Conservation (phyloP, 805 yeast species). For the Crinitomyces ghanaensis region DNA sequence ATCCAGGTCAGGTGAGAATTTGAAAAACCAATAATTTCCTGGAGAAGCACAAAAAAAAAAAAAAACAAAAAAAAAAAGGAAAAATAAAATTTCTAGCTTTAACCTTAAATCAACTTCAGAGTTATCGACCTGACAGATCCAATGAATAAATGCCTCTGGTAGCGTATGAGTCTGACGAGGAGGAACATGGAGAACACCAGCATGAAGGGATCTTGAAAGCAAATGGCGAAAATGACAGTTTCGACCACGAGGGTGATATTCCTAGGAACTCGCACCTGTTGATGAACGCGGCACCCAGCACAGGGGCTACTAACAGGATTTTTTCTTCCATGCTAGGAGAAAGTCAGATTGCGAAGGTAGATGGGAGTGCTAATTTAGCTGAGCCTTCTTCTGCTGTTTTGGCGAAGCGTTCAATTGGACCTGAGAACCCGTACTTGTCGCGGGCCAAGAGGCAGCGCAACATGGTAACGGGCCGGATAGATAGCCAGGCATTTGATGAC, state of each 20-base stretch:
- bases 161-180: background rate
- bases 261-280: too few relatives aligned
- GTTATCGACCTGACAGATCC: background rate
- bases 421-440: conserved; percentile 10
- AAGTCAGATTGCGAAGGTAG: too few relatives aligned
- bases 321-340: too few relatives aligned
- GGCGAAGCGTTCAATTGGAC: too few relatives aligned
- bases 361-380: too few relatives aligned
- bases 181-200: background rate
- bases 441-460: conserved; percentile 17
- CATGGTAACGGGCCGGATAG: conserved; percentile 23
- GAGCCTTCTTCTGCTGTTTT: too few relatives aligned
- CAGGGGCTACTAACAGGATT: too few relatives aligned
- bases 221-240: too few relatives aligned
- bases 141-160: background rate
- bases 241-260: too few relatives aligned
- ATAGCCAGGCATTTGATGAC: conserved; percentile 30
- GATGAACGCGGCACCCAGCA: too few relatives aligned
- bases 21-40: background rate
- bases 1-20: too few relatives aligned
- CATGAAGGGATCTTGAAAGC: too few relatives aligned
- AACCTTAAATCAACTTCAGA: background rate
- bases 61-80: background rate
- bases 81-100: background rate
- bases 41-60: background rate